Base-by-base conservation (phyloP, 1,284 basidiomycete genomes). In the Irpex sp. region DNA sequence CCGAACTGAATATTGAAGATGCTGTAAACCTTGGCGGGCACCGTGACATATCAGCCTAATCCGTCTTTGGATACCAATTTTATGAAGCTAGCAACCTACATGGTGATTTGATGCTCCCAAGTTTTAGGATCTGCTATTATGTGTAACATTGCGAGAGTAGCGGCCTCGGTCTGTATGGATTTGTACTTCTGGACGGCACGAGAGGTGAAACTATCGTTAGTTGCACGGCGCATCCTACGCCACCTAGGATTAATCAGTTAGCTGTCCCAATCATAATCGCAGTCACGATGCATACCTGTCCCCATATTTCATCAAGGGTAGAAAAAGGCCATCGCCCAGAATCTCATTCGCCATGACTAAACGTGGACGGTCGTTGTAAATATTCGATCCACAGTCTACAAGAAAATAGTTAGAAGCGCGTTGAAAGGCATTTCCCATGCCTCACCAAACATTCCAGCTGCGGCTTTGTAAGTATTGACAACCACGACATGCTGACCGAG, bases 361-460 rank as follows among this genome's bases (percentile, higher is more conserved):
- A 38, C 82, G 82, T 0, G 90, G 89, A 73, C 89, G 91, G 78
- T 92, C 90, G 10, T 89, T 88, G 77, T 92, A 93, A 64, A 91
- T 88, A 6, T 82, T 81, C 4, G 90, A 88, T 27, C 88, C 86
- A 20, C 62, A 27, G 15, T 64, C 62, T 64, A 24, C 15, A 62
- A 2, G 32, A 5, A 38, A 38, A 32, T 32, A 32, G 2, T 38
- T 38, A 38, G 2, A 38, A 38, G 7, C 32, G 7, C 1, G 32
- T 38, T 38, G 32, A 38, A 2, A 38, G 32, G 7, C 32, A 7
- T 9, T 7, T 38, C 6, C 9, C 7, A 38, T 38, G 32, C 10
- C 74, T 87, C 89, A 71, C 91, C 90, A 72, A 93, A 80, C 64
- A 93, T 78, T n/a, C 91, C 91, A 43, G 80, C 80, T 0, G 84